Evolutionary conservation across 768 basidiomycete genomes (phyloP), one percentile per base, ranked within the genome.

Genomic region (Botryobasidium botryosum): DNA sequence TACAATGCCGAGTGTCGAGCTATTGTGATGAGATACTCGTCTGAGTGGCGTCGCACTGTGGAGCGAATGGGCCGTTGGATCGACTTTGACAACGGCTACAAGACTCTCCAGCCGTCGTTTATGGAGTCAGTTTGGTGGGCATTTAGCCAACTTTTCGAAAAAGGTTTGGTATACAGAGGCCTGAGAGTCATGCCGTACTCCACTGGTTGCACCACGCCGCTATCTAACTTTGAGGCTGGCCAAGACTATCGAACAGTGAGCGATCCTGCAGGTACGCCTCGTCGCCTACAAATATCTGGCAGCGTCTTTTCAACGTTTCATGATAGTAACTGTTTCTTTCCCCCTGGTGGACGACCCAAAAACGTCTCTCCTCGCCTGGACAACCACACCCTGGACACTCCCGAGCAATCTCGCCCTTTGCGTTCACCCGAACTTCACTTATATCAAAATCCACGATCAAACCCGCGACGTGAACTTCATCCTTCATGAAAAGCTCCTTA

Each of bases 121-220:
- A 97, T 99, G 94, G 94, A 99, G 68, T 79, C 77, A 38, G 86
- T 94, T 8, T 99, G 94, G 94, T 99, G 94, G 94, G 94, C 86
- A 6, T 99, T 99, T 62, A 68, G 75, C 43, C 77, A 90, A 58
- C 71, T 99, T n/a, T 92, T 79, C 71, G 75, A 88, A 57, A 92
- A 88, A 60, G 76, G 70, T 4, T 63, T 90, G 64, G 90, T 99
- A 15, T 99, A 99, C 62, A 74, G 87, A 13, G 94, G 94, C 1
- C 66, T 91, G 51, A 72, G 74, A 47, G 94, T 99, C 50, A 94
- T 99, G 90, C 94, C 94, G 2, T 99, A 99, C 60, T 94, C 94
- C 8, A 88, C 86, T 0, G 94, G 87, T 8, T 82, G 83, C 56
- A 90, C 88, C 1, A 99, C 94, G 0, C 92, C 94, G 25, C 64